Base-by-base conservation (phyloP, 495 filamentous ascomycete species). In the Trichoderma asperelloides region DNA sequence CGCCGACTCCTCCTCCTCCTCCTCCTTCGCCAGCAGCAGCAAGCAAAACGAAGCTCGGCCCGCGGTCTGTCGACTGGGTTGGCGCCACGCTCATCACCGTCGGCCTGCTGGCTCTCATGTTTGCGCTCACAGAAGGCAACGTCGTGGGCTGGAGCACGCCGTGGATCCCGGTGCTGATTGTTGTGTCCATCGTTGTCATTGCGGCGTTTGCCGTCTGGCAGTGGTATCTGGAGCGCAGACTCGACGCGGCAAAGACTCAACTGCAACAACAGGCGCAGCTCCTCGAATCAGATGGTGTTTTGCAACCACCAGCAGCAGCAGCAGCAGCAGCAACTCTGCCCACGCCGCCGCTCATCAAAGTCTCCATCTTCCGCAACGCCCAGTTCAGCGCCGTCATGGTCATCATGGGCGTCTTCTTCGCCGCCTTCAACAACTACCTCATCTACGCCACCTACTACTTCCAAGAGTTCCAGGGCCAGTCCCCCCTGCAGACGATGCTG, bases 131-230 rank as follows among this genome's bases (percentile, higher is more conserved):
- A 7, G 82, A 88, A 70, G 86, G 86, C 18, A 87, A 87, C 66
- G 81, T 86, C 0, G 78, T 88, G 39, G 89, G 89, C 8, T 92
- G 89, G 89, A 73, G 72, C 23, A 88, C 85, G 0, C 82, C 86
- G 4, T 91, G 88, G 78, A 82, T 91, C 0, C 78, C 86, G 40
- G 82, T 81, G 9, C 74, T 92, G 5, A 84, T 93, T 47, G 81
- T 87, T 25, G 75, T 89, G 15, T 86, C 88, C 1, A 49, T 89
- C 30, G 64, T 87, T 12, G 72, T 91, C 5, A 79, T 91, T 7
- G 78, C 69, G 0, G 70, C 76, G 2, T 93, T 93, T 69, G 71
- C 88, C 25, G 73, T 79, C 43, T 92, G 89, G 89, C 87, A 93
- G 69, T 78, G 77, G 66, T 78, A 82, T 64, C 80, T 86, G 39